These are phyloP conservation scores for Zizania palustris DNA, from an alignment of 202 grass and related monocot genomes.

Conservation along the genomic window DNA sequence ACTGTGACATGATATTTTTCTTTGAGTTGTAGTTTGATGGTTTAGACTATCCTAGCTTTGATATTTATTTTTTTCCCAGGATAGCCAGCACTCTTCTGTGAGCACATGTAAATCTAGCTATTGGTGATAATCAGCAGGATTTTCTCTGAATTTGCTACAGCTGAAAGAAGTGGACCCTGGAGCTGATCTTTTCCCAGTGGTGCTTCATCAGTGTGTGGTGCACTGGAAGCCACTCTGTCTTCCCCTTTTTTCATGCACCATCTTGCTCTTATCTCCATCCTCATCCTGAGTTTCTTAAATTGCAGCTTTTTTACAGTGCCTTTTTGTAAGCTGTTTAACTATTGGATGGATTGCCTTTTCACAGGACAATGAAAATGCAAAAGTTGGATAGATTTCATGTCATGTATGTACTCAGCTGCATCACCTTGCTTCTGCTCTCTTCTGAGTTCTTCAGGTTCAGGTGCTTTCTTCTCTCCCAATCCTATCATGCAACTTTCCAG, in stretches of 20 bases:
- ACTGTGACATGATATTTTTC: not conserved
- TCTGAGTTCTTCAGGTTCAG: not conserved
- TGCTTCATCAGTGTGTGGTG: constrained; percentile 9
- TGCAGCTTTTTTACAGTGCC: not conserved
- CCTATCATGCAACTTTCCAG: too few species aligned
- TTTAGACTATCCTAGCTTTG: not conserved
- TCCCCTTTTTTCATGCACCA: constrained; percentile 1
- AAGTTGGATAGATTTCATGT: constrained; percentile 12
- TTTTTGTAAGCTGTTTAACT: constrained; percentile 6
- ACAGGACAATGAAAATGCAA: not conserved
- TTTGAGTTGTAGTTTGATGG: not conserved
- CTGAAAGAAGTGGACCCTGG: constrained; percentile 12
- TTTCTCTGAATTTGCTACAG: not conserved
- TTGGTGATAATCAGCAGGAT: not conserved
- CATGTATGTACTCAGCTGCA: not conserved
- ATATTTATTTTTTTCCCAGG: not conserved
- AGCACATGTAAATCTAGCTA: not conserved
- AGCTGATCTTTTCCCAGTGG: constrained; percentile 15
- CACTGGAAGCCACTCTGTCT: constrained; percentile 17
- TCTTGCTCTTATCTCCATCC: constrained; percentile 27
- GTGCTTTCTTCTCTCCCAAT: not conserved
- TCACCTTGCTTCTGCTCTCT: not conserved
- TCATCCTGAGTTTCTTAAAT: constrained; percentile 11
- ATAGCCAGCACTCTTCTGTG: not conserved
- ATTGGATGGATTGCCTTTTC: constrained; percentile 15